Evolutionary conservation across 805 yeast genomes (phyloP).

Genomic region (Torulaspora franciscae): DNA sequence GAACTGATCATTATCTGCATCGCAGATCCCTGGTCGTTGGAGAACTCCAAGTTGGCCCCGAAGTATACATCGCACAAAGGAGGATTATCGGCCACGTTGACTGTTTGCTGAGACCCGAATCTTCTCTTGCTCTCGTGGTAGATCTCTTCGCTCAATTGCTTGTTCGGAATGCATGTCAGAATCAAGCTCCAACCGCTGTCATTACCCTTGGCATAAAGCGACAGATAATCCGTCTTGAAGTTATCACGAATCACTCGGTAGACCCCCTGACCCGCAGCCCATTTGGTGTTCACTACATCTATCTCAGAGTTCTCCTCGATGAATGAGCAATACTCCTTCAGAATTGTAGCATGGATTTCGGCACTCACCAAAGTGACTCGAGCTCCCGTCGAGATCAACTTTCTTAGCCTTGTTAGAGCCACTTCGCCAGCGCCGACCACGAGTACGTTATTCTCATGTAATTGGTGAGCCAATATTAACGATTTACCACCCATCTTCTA

Average conservation of each 20-base stretch:
- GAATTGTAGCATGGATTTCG: conserved; percentile 17
- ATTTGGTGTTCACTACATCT: conserved; percentile 12
- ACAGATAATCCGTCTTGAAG: conserved; percentile 17
- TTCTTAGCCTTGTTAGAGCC: conserved; percentile 30
- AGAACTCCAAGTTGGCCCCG: conserved; percentile 32
- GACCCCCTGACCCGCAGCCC: conserved; percentile 15
- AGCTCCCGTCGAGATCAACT: conserved; percentile 33
- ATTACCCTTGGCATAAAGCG: conserved; percentile 16
- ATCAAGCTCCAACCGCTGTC: conserved; percentile 28
- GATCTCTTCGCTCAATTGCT: conserved; percentile 20
- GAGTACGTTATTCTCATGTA: conserved; percentile 25
- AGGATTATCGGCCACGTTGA: conserved; percentile 37
- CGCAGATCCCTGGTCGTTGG: conserved; percentile 4
- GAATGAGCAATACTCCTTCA: conserved; percentile 10
- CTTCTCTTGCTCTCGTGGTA: conserved; percentile 20
- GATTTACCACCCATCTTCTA: conserved; percentile 19
- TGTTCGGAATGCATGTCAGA: conserved; percentile 32
- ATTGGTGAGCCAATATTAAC: conserved; percentile 31
- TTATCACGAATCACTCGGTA: conserved; percentile 17
- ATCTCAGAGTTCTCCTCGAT: neutral
- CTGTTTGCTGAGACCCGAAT: conserved; percentile 29
- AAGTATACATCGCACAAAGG: conserved; percentile 35
- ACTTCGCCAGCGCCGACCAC: conserved; percentile 37
- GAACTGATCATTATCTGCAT: conserved; percentile 29
- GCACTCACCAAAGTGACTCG: conserved; percentile 31